Percentiles rank a stretch among this genome's conserved stretches.
These are phyloP conservation scores for Zasmidium cellare DNA, from an alignment of 2,329 filamentous ascomycete genomes.

Conservation along the genomic window DNA sequence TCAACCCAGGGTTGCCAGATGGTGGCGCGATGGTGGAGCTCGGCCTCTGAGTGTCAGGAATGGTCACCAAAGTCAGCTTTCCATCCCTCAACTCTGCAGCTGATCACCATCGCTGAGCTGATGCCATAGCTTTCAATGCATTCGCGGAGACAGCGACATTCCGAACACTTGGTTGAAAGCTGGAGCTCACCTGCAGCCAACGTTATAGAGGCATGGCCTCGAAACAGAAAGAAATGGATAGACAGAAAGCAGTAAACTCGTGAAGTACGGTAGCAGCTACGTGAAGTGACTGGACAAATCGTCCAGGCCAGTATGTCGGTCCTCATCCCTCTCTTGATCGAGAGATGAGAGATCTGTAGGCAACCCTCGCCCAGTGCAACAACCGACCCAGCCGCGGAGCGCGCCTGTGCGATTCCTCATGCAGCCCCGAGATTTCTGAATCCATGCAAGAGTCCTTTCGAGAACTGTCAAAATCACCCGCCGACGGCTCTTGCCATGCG, in stretches of 20 bases:
- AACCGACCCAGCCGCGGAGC: too few species aligned
- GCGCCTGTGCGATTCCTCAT: neutral
- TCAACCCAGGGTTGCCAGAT: neutral
- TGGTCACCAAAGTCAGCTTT: neutral
- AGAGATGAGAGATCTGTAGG: neutral
- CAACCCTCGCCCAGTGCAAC: too few species aligned
- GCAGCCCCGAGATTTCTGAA: too few species aligned
- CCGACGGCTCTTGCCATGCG: slow-evolving; percentile 3
- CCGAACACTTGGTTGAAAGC: too few species aligned
- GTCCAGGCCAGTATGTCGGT: too few species aligned
- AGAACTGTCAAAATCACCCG: neutral
- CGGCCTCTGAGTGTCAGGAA: neutral
- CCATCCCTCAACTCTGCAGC: neutral
- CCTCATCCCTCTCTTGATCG: neutral
- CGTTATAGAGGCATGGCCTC: too few species aligned
- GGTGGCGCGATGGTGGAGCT: neutral
- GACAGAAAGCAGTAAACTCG: neutral
- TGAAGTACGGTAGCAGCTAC: neutral
- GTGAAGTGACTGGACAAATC: neutral
- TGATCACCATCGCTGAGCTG: too few species aligned
- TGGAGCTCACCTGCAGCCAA: too few species aligned
- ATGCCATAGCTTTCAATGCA: neutral
- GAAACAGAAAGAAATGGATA: neutral
- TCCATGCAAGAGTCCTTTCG: neutral
- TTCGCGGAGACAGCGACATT: too few species aligned